phyloP scores from a whole-genome alignment of 129 eudicot species.

The Pulicaria dysenterica region DNA sequence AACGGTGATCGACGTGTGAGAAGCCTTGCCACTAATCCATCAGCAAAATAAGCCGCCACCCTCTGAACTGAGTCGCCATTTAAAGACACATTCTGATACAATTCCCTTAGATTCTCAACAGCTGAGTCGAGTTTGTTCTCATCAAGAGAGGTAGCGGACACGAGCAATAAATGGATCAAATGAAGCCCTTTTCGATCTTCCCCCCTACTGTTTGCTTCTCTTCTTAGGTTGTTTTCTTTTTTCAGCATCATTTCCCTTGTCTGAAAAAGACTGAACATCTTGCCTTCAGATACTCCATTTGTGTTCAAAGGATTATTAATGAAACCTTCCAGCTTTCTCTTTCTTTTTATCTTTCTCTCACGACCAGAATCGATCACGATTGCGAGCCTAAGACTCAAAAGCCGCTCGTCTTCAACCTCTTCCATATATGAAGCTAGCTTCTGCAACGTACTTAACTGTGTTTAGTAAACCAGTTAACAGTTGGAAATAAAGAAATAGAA shows the following conservation, averaged over 20 bases:
- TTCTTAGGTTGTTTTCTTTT: slow-evolving; percentile 30
- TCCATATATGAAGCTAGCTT: slow-evolving; percentile 29
- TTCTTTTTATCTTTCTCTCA: slow-evolving; percentile 46
- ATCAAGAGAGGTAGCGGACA: slow-evolving; percentile 62
- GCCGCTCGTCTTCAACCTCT: slow-evolving; percentile 42
- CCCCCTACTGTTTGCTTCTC: neutral
- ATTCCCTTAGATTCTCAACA: slow-evolving; percentile 45
- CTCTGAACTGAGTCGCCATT: slow-evolving; percentile 77
- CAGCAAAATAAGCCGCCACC: slow-evolving; percentile 89
- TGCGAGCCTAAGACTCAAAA: slow-evolving; percentile 59
- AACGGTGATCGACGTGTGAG: slow-evolving; percentile 74
- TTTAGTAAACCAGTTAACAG: too few relatives aligned
- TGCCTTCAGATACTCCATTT: slow-evolving; percentile 50
- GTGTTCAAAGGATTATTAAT: slow-evolving; percentile 6
- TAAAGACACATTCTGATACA: slow-evolving; percentile 52
- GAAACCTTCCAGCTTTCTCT: slow-evolving; percentile 30
- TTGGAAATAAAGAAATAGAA: neutral
- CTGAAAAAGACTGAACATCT: slow-evolving; percentile 57
- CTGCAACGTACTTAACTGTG: too few relatives aligned
- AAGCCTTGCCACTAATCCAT: slow-evolving; percentile 66
- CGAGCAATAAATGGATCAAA: slow-evolving; percentile 63
- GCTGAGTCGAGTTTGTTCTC: slow-evolving; percentile 49
- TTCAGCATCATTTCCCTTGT: slow-evolving; percentile 64
- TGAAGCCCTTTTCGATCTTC: slow-evolving; percentile 65
- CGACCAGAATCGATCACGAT: slow-evolving; percentile 42